Conservation (phyloP, 768 basidiomycete species). For the Pholiota microspora region DNA sequence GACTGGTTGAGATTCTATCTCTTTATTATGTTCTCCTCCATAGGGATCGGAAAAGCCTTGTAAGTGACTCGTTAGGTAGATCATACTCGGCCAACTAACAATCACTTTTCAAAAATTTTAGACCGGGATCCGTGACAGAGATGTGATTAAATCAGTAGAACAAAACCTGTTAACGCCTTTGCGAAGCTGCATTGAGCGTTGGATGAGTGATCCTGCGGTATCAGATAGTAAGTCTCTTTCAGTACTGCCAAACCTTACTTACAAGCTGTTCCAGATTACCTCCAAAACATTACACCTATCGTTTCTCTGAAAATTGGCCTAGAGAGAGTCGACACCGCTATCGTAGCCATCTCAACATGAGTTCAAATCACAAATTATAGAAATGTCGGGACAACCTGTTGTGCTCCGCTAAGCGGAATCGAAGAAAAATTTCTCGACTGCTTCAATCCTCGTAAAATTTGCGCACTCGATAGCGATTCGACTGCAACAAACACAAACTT, state of each 20-base stretch:
- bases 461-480: no score
- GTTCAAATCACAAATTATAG: no score
- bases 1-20: constrained; percentile 64
- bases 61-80: constrained; percentile 22
- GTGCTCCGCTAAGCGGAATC: no score
- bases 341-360: constrained; percentile 1
- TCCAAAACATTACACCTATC: constrained; percentile 33
- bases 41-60: constrained; percentile 58
- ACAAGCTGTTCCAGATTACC: constrained; percentile 19
- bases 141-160: constrained; percentile 43
- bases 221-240: constrained; percentile 23
- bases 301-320: constrained; percentile 49
- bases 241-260: neutral
- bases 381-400: no score
- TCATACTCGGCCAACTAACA: neutral
- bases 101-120: constrained; percentile 18
- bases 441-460: no score
- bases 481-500: no score
- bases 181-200: constrained; percentile 32
- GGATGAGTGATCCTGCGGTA: constrained; percentile 24
- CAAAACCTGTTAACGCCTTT: constrained; percentile 44
- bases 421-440: no score
- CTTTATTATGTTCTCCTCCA: constrained; percentile 65
- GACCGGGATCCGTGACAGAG: constrained; percentile 51
- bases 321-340: constrained; percentile 45